Evolutionary conservation across 768 basidiomycete species (phyloP), one percentile per base, ranked within the genome.

Genomic region (Butyriboletus loyo): DNA sequence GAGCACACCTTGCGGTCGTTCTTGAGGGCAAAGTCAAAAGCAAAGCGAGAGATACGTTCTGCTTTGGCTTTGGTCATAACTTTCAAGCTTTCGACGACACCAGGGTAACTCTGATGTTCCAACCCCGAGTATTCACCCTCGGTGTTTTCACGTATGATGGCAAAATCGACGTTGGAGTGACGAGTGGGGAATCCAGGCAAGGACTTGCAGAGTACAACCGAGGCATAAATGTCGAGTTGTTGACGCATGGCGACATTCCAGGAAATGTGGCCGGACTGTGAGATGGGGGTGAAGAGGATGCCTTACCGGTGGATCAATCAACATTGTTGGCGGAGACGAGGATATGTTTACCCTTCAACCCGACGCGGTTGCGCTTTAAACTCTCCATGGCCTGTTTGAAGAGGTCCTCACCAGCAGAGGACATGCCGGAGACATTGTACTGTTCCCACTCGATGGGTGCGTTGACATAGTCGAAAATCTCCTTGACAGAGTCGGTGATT

Each of bases 221-320:
- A 98, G 22, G 97, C 97, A 72, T 98, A 99, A 62, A 99, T 98
- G 72, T 99, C 97, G 58, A 99, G 89, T 68, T 96, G 91, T 70
- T 98, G 96, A 60, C 97, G 89, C 94, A 99, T 98, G 57, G 97
- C 97, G 53, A 99, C 97, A 69, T 99, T 99, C 97, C 97, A 99
- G 54, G 97, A 98, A 59, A 96, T 93, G 73, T 99, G 97, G 3
- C 93, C 95, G 19, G 86, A 85, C 72, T 91, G 89, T 48, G 96
- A 98, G 62, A 96, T 92, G 59, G 95, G 96, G 39, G 97, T 99
- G 78, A 95, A 98, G 59, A 99, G 88, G 65, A 98, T 99, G 62
- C 97, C 96, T 98, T 56, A 40, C 32, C 14, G 25, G 27, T 25
- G 25, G 54, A 50, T 40, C 51, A 52, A 40, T 57, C 49, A 49